phyloP scores from a whole-genome alignment of 768 basidiomycete species.

The Leucosporidium yakuticum region DNA sequence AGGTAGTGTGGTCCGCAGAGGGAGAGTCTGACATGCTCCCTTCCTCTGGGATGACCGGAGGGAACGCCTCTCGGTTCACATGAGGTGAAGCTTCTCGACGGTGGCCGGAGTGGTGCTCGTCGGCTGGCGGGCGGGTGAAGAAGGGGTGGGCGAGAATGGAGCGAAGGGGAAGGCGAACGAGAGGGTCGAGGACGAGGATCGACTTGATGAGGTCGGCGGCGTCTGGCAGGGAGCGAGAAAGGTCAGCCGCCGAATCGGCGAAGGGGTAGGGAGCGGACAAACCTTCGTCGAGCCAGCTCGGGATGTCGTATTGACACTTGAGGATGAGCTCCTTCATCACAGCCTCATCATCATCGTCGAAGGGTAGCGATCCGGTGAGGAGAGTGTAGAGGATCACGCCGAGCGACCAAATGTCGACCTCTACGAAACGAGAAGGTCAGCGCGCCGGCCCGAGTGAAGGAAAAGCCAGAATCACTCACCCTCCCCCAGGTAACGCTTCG shows the following conservation, averaged over 20 bases:
- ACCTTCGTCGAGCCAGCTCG: constrained; percentile 86
- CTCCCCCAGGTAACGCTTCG: constrained; percentile 76
- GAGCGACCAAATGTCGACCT: constrained; percentile 94
- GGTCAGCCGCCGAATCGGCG: background rate
- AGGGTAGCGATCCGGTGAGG: constrained; percentile 81
- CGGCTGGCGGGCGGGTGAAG: constrained; percentile 26
- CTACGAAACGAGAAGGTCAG: constrained; percentile 54
- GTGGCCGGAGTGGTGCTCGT: constrained; percentile 1
- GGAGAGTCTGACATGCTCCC: background rate
- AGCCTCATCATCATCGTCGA: constrained; percentile 76
- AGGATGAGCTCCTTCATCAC: constrained; percentile 80
- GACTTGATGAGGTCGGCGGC: constrained; percentile 73
- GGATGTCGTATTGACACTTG: constrained; percentile 80
- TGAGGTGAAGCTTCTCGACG: constrained; percentile 24
- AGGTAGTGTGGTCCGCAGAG: background rate
- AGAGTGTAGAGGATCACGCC: constrained; percentile 89
- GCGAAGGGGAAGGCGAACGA: constrained; percentile 11
- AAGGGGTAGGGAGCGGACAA: constrained; percentile 32
- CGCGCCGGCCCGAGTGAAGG: background rate
- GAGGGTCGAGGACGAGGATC: constrained; percentile 50
- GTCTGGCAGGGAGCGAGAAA: constrained; percentile 51
- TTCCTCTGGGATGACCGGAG: constrained; percentile 7
- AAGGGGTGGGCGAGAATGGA: constrained; percentile 29
- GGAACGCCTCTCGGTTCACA: constrained; percentile 31
- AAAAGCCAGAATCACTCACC: constrained; percentile 51